Evolutionary conservation across 257 asterid species (phyloP).

Genomic region (Ehretia macrophylla): DNA sequence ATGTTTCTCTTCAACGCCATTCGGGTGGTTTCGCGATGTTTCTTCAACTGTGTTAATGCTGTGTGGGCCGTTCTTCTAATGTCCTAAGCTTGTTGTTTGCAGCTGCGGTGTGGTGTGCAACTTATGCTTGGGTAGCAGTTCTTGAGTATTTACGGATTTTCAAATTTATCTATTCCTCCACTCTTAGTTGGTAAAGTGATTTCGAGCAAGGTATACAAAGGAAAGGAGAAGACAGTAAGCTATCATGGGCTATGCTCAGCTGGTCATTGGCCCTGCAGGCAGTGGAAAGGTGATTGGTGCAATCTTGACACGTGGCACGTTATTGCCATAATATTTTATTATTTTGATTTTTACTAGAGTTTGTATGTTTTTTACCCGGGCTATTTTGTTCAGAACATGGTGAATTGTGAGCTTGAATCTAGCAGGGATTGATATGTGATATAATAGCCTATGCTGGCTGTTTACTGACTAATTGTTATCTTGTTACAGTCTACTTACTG

Average conservation of each 20-base stretch:
- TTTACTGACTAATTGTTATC: neutral
- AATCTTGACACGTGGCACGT: conserved; percentile 2
- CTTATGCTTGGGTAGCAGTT: conserved; percentile 67
- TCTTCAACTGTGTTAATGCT: conserved; percentile 24
- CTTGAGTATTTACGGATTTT: conserved; percentile 49
- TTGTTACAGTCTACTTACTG: conserved; percentile 83
- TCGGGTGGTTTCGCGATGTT: conserved; percentile 44
- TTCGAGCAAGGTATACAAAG: conserved; percentile 14
- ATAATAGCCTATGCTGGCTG: no score
- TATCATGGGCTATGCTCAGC: conserved; percentile 88
- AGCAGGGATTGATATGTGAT: no score
- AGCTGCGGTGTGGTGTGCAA: conserved; percentile 74
- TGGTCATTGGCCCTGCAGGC: conserved; percentile 98
- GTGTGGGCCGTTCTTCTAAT: conserved; percentile 47
- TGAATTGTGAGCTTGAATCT: no score
- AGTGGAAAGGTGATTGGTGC: conserved; percentile 78
- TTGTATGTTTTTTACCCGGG: no score
- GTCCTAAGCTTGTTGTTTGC: conserved; percentile 48
- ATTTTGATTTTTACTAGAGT: neutral
- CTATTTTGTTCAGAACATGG: no score
- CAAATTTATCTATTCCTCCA: conserved; percentile 28
- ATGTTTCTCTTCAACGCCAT: neutral
- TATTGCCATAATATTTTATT: neutral
- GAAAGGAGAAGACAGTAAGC: conserved; percentile 21
- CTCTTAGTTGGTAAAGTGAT: conserved; percentile 23